Conservation (phyloP, 345 rosid genomes). For the Eucalyptus melliodora region DNA sequence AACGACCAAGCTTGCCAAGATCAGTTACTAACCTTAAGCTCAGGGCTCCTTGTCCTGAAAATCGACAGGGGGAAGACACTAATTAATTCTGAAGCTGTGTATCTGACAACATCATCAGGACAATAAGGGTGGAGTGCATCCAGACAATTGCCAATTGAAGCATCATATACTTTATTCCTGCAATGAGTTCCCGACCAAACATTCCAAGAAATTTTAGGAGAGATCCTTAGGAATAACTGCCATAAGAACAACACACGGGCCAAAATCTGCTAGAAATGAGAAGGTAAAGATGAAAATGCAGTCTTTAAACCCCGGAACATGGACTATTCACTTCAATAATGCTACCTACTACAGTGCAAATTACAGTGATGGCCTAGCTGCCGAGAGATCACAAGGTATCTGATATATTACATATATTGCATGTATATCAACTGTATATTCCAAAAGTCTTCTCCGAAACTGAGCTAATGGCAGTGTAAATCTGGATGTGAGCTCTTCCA, state of each 20-base stretch:
- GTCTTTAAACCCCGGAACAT: neutral
- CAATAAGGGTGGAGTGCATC: constrained; percentile 44
- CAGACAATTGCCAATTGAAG: constrained; percentile 73
- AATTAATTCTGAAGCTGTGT: constrained; percentile 60
- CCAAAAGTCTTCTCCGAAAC: neutral
- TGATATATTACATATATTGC: neutral
- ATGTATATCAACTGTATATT: neutral
- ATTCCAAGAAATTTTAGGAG: neutral
- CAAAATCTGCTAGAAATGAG: neutral
- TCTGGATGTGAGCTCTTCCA: neutral
- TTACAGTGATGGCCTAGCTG: neutral
- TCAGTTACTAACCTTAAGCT: constrained; percentile 56
- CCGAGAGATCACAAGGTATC: neutral
- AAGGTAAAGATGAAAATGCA: neutral
- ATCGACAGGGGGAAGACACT: constrained; percentile 41
- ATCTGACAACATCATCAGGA: constrained; percentile 54
- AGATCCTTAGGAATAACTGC: neutral
- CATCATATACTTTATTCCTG: constrained; percentile 67
- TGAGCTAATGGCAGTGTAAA: neutral
- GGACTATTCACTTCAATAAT: neutral
- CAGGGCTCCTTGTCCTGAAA: constrained; percentile 64
- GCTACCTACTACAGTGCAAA: neutral
- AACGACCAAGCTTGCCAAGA: neutral
- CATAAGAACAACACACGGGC: neutral
- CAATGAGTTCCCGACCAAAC: neutral